Conservation (phyloP, 345 rosid species). For the Eutrema yunnanense region DNA sequence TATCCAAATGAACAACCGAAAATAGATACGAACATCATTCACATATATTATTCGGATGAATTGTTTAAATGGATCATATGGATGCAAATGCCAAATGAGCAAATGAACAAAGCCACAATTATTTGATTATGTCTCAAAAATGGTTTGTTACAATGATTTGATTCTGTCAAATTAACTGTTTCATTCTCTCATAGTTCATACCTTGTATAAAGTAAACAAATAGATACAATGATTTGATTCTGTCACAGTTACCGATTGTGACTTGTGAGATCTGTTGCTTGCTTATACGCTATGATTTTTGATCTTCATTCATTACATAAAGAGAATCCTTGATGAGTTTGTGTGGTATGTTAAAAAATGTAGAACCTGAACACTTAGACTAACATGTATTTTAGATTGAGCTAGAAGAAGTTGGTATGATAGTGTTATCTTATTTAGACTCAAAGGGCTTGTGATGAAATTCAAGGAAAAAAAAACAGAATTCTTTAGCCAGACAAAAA, state of each 20-base stretch:
- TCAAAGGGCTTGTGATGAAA: slow-evolving; percentile 49
- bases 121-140: too few species aligned
- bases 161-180: too few species aligned
- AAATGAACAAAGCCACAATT: too few species aligned
- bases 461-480: slow-evolving; percentile 42
- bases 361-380: slow-evolving; percentile 39
- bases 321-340: neutral
- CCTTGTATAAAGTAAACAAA: neutral
- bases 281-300: neutral
- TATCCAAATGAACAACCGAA: too few species aligned
- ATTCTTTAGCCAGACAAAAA: slow-evolving; percentile 31
- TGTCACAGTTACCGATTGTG: neutral
- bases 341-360: slow-evolving; percentile 32
- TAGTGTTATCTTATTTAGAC: slow-evolving; percentile 42
- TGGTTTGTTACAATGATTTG: too few species aligned
- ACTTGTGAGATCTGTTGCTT: neutral
- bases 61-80: too few species aligned
- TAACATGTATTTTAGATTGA: slow-evolving; percentile 34
- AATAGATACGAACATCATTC: too few species aligned
- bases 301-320: neutral
- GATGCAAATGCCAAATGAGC: too few species aligned
- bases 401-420: slow-evolving; percentile 52
- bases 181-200: too few species aligned
- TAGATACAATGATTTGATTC: neutral
- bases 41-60: too few species aligned